These are phyloP conservation scores for Tephrocybe rancida DNA, from an alignment of 768 basidiomycete genomes.

Conservation along the genomic window DNA sequence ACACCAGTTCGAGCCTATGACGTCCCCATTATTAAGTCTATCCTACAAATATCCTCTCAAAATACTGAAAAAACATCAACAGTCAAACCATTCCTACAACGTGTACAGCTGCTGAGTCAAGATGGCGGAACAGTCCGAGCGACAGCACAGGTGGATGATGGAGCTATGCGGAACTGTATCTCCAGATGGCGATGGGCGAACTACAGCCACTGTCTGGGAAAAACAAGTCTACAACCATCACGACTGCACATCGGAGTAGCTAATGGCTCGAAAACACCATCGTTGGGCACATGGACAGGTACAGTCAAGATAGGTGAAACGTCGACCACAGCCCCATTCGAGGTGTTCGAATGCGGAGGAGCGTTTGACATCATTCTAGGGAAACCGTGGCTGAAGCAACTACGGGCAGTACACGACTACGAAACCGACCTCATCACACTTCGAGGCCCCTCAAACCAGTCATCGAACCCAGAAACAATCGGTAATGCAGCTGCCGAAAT, in stretches of 20 bases:
- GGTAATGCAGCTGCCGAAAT: too few species aligned
- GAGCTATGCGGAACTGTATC: not conserved
- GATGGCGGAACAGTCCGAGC: not conserved
- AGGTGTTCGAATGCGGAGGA: slow-evolving; percentile 24
- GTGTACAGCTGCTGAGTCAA: too few species aligned
- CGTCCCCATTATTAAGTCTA: too few species aligned
- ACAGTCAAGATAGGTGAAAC: not conserved
- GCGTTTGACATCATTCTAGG: slow-evolving; percentile 28
- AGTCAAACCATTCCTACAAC: too few species aligned
- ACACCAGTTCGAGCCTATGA: too few species aligned
- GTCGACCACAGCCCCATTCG: slow-evolving; percentile 11
- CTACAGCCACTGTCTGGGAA: not conserved
- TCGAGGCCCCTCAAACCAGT: not conserved
- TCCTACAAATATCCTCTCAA: too few species aligned
- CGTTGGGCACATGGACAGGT: not conserved
- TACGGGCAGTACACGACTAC: slow-evolving; percentile 26
- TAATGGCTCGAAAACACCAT: slow-evolving; percentile 11
- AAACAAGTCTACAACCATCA: not conserved
- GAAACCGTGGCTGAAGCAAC: slow-evolving; percentile 24
- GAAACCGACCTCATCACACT: slow-evolving; percentile 7
- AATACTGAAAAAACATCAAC: too few species aligned
- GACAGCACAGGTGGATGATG: not conserved
- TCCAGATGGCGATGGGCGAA: not conserved
- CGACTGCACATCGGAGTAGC: slow-evolving; percentile 17
- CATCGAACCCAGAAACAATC: not conserved